phyloP scores from a whole-genome alignment of 352 stramenopile species.

The Phytophthora melonis region DNA sequence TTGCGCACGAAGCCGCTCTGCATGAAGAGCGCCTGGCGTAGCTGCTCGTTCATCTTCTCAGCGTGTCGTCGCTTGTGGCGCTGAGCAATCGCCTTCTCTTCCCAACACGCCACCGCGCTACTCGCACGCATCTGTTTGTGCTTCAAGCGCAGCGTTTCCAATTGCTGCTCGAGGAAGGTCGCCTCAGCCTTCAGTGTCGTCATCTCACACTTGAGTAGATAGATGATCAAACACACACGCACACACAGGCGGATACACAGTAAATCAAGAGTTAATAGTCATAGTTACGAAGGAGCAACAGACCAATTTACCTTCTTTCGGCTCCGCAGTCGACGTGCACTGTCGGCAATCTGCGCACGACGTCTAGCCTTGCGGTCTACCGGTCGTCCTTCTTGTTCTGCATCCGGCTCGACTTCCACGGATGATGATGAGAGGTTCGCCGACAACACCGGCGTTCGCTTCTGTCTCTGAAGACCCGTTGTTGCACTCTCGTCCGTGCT shows the following conservation, averaged over 20 bases:
- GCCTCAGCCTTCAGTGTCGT: constrained; percentile 52
- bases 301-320: constrained; percentile 46
- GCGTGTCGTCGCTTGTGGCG: constrained; percentile 48
- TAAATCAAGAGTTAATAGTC: too few relatives aligned
- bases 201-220: constrained; percentile 25
- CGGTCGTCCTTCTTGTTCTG: constrained; percentile 9
- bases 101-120: constrained; percentile 43
- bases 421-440: background rate
- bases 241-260: too few relatives aligned
- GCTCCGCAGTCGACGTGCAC: constrained; percentile 54
- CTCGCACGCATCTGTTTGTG: constrained; percentile 48
- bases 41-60: constrained; percentile 36
- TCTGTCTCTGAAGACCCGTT: background rate
- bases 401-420: constrained; percentile 19
- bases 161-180: constrained; percentile 48
- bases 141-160: constrained; percentile 43
- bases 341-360: constrained; percentile 56
- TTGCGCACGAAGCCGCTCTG: constrained; percentile 38
- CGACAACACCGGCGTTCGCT: constrained; percentile 11
- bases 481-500: constrained; percentile 6
- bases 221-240: too few relatives aligned
- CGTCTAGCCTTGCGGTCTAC: constrained; percentile 50
- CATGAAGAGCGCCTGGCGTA: constrained; percentile 40
- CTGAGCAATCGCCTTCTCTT: constrained; percentile 54
- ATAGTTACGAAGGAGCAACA: too few relatives aligned